These are phyloP conservation scores for Russula lepida DNA, from an alignment of 768 basidiomycete genomes.

Conservation along the genomic window DNA sequence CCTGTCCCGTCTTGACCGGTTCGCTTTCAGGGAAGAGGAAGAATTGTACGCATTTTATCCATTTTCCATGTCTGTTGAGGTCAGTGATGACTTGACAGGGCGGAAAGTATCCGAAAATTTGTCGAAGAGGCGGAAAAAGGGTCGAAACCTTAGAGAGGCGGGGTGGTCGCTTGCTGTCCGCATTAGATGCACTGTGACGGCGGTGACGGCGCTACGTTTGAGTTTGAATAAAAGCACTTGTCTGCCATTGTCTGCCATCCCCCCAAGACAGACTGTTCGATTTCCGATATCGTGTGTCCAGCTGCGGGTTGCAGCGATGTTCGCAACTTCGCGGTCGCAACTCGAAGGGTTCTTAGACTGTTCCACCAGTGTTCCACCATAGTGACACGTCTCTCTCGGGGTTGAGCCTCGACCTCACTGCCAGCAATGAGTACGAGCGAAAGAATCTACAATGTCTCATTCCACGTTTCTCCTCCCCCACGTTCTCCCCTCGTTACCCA, in stretches of 20 bases:
- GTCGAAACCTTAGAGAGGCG: slow-evolving; percentile 32
- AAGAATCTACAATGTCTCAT: neutral
- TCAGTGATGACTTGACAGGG: slow-evolving; percentile 39
- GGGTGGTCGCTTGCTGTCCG: neutral
- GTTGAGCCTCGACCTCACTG: neutral
- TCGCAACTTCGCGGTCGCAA: neutral
- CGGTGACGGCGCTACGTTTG: neutral
- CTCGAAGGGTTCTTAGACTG: neutral
- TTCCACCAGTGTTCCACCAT: too few species aligned
- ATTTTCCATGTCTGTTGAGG: slow-evolving; percentile 13
- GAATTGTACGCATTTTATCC: slow-evolving; percentile 53
- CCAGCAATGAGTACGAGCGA: neutral
- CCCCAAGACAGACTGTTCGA: neutral
- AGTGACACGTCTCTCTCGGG: too few species aligned
- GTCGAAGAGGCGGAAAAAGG: slow-evolving; percentile 80
- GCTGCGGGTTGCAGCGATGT: too few species aligned
- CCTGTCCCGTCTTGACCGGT: neutral
- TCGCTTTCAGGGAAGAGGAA: slow-evolving; percentile 61
- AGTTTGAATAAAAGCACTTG: slow-evolving; percentile 3
- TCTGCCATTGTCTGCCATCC: neutral
- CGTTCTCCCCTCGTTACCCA: neutral
- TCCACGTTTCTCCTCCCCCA: neutral
- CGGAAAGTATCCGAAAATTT: slow-evolving; percentile 68
- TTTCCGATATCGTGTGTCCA: neutral
- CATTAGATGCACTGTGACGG: neutral